These are phyloP conservation scores for Fusarium armeniacum DNA, from an alignment of 2,329 filamentous ascomycete genomes.

Conservation along the genomic window DNA sequence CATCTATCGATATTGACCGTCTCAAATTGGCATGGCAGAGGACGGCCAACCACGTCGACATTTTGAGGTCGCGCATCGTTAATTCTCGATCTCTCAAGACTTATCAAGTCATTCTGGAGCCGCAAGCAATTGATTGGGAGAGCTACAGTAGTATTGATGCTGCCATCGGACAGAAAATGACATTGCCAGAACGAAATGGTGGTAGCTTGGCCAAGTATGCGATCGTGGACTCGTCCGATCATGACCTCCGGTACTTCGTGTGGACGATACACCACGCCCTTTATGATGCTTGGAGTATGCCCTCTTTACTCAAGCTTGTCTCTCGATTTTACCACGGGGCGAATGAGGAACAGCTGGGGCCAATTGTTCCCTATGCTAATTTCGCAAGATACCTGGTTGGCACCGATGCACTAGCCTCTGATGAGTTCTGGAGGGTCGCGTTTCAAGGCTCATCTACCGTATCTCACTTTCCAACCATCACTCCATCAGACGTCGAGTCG, in stretches of 20 bases:
- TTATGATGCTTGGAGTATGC: slow-evolving; percentile 47
- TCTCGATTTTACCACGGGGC: slow-evolving; percentile 19
- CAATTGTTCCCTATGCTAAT: slow-evolving; percentile 21
- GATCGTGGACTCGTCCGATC: slow-evolving; percentile 1
- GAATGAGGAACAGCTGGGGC: accelerated
- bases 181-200: slow-evolving; percentile 34
- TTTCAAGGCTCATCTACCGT: slow-evolving; percentile 5
- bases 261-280: slow-evolving; percentile 44
- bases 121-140: slow-evolving; percentile 30
- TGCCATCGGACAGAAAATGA: neutral
- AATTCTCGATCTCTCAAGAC: slow-evolving; percentile 33
- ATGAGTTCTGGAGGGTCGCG: slow-evolving; percentile 31
- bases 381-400: slow-evolving; percentile 35
- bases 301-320: slow-evolving; percentile 27
- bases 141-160: slow-evolving; percentile 7
- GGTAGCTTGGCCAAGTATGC: slow-evolving; percentile 25
- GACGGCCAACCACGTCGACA: slow-evolving; percentile 35
- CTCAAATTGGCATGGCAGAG: slow-evolving; percentile 46
- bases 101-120: slow-evolving; percentile 36
- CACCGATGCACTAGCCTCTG: slow-evolving; percentile 15
- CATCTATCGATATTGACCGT: neutral
- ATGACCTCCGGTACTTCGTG: slow-evolving; percentile 22
- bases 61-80: slow-evolving; percentile 47
- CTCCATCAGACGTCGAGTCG: neutral
- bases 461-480: slow-evolving; percentile 28